Conservation (phyloP, 192 early-diverging fungal genomes). For the Podila minutissima region DNA sequence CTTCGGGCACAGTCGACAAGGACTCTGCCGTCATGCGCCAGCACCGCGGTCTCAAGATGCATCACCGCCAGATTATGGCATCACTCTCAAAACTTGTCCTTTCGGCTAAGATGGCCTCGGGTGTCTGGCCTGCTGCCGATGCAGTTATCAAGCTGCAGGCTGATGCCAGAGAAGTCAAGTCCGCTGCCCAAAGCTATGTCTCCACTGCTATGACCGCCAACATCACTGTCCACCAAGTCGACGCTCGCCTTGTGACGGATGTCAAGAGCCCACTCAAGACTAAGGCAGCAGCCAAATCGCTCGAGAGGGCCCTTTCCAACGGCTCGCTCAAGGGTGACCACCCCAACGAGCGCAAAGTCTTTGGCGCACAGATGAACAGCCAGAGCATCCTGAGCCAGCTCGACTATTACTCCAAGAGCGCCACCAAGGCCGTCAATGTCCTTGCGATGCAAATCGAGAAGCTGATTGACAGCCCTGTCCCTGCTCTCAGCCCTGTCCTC, state of each 20-base stretch:
- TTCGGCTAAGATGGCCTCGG: conserved; percentile 64
- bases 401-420: conserved; percentile 51
- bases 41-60: conserved; percentile 70
- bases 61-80: conserved; percentile 83
- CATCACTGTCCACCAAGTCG: conserved; percentile 39
- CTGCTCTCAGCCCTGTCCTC: neutral
- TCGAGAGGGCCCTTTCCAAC: conserved; percentile 24
- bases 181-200: conserved; percentile 76
- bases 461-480: conserved; percentile 24
- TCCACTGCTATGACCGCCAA: conserved; percentile 34
- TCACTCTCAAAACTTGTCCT: conserved; percentile 82
- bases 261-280: conserved; percentile 31
- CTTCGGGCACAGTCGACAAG: conserved; percentile 77
- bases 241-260: conserved; percentile 41
- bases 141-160: conserved; percentile 75
- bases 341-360: conserved; percentile 22
- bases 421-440: conserved; percentile 41
- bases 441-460: conserved; percentile 46
- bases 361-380: conserved; percentile 39
- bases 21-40: conserved; percentile 72
- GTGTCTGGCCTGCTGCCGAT: conserved; percentile 90
- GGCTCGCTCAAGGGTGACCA: conserved; percentile 20
- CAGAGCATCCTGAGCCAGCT: conserved; percentile 47
- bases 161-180: conserved; percentile 78
- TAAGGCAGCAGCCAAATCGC: neutral